Percentiles rank a stretch among this genome's conserved stretches.
These are phyloP conservation scores for Zymoseptoria brevis DNA, from an alignment of 2,329 filamentous ascomycete genomes.

Conservation along the genomic window DNA sequence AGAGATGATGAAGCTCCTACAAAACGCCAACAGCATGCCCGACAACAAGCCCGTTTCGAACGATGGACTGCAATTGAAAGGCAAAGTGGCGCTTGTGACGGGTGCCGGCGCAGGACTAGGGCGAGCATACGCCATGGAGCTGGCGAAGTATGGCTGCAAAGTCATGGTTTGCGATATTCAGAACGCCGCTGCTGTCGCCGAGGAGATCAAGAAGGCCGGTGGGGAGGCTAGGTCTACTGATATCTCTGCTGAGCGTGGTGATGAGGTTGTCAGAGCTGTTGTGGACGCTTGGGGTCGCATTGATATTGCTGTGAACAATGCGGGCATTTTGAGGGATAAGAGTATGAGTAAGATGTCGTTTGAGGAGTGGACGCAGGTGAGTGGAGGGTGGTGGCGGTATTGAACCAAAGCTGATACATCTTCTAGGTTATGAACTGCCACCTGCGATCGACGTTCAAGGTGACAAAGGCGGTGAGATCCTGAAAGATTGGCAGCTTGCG, in stretches of 20 bases:
- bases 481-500: neutral
- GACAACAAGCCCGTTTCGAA: conserved; percentile 96
- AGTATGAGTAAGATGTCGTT: conserved; percentile 96
- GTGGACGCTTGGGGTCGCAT: conserved; percentile 88
- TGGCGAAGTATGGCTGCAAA: conserved; percentile 74
- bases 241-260: conserved; percentile 84
- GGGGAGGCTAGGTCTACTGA: conserved; percentile 87
- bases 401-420: neutral
- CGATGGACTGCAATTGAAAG: conserved; percentile 83
- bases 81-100: conserved; percentile 76
- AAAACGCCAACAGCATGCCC: conserved; percentile 86
- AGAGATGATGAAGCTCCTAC: conserved; percentile 71
- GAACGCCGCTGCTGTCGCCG: conserved; percentile 79
- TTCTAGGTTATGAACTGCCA: conserved; percentile 73
- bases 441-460: conserved; percentile 85
- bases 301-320: conserved; percentile 88
- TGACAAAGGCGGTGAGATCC: conserved; percentile 75
- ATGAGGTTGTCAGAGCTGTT: conserved; percentile 78
- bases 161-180: conserved; percentile 89
- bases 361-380: conserved; percentile 66
- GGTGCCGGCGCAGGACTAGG: conserved; percentile 85
- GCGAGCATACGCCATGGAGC: conserved; percentile 78
- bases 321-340: conserved; percentile 93
- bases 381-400: neutral
- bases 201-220: conserved; percentile 81